Base-by-base conservation (phyloP, 129 eudicot genomes). In the Ambrosia artemisiifolia region DNA sequence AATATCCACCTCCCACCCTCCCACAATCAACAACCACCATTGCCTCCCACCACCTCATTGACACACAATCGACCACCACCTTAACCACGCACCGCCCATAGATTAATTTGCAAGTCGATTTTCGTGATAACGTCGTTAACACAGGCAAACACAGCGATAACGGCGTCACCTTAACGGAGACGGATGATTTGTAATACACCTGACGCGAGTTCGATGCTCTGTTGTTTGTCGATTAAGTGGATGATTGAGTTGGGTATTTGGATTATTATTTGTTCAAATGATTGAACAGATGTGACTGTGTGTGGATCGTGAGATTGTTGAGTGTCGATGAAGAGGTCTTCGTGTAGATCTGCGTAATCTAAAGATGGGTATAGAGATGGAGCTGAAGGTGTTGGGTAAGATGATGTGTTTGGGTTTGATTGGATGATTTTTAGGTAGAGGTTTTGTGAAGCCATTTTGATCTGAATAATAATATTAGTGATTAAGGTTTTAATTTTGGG, bases 81-180 rank as follows among this genome's bases (percentile, higher is more conserved):
- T n/a, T n/a, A n/a, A n/a, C n/a, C n/a, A n/a, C n/a, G n/a, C n/a
- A n/a, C n/a, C n/a, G n/a, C n/a, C n/a, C n/a, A n/a, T n/a, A n/a
- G n/a, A n/a, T n/a, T n/a, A n/a, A n/a, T n/a, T n/a, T n/a, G n/a
- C n/a, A n/a, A n/a, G n/a, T n/a, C n/a, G n/a, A n/a, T n/a, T n/a
- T n/a, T n/a, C n/a, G n/a, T n/a, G 53, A 94, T 81, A 4, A 78
- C 74, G 36, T 90, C 86, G 0, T 82, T 84, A 53, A 94, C 56
- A 1, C 99, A 84, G 2, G 93, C 99, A 4, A 90, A 67, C 10
- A 87, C 97, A 12, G 99, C 99, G 10, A 94, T 93, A 2, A 75
- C 73, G 66, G 81, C 78, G 64, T 40, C 70, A 20, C 88, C 87
- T 72, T 94, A 97, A 2, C 79, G 79, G 80, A 94, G 86, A 7